Conservation (phyloP, 495 filamentous ascomycete genomes). For the Pyronema omphalodes region DNA sequence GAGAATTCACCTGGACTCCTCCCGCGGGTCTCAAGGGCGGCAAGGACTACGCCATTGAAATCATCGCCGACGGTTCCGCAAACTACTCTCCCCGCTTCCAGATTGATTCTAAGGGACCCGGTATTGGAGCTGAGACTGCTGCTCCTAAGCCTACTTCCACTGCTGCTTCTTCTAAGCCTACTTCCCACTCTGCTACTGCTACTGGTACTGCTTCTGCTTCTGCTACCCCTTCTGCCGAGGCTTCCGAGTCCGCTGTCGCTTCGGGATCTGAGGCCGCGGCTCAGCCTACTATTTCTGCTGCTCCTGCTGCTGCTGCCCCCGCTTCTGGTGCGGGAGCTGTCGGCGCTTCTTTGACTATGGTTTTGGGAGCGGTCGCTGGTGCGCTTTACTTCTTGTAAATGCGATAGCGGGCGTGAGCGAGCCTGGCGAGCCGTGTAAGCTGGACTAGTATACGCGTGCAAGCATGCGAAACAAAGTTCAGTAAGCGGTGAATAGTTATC, state of each 20-base stretch:
- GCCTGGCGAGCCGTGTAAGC: too few relatives aligned
- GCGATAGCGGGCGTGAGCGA: too few relatives aligned
- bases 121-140: constrained; percentile 17
- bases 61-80: constrained; percentile 32
- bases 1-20: constrained; percentile 39
- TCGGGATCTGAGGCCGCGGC: too few relatives aligned
- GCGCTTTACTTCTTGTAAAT: too few relatives aligned
- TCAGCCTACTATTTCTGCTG: too few relatives aligned
- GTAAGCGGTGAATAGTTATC: too few relatives aligned
- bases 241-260: neutral
- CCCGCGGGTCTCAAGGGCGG: constrained; percentile 28
- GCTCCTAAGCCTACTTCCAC: constrained; percentile 12
- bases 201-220: neutral
- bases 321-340: too few relatives aligned
- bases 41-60: constrained; percentile 41
- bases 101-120: constrained; percentile 32
- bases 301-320: too few relatives aligned
- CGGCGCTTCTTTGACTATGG: too few relatives aligned
- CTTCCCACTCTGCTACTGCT: neutral
- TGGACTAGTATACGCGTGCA: too few relatives aligned
- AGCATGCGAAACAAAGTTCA: too few relatives aligned
- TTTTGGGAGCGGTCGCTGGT: too few relatives aligned
- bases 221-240: neutral
- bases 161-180: neutral
- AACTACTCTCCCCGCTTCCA: constrained; percentile 45